phyloP scores from a whole-genome alignment of 2,329 filamentous ascomycete genomes.

The Talaromyces sp. region DNA sequence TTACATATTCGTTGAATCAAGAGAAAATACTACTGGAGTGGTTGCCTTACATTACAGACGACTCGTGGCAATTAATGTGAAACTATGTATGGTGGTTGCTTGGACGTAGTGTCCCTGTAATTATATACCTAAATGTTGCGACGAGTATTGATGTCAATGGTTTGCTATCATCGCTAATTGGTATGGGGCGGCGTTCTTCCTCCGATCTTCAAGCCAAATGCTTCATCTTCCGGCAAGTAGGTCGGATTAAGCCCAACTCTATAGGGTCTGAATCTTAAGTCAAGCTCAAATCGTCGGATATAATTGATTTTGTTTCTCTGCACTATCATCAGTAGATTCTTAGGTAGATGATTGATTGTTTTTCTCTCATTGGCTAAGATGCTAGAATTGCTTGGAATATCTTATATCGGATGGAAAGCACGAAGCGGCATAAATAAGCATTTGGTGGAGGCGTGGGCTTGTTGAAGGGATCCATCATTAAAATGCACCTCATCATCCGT shows the following conservation, averaged over 20 bases:
- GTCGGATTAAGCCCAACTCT: not conserved
- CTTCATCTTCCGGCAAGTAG: not conserved
- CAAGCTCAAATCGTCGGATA: not conserved
- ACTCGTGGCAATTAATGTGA: not conserved
- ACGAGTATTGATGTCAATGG: not conserved
- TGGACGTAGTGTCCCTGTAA: not conserved
- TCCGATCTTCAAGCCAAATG: not conserved
- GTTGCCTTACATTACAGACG: not conserved
- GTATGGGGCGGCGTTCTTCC: not conserved
- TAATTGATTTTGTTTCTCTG: not conserved
- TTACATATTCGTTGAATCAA: not conserved
- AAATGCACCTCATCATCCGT: too few species aligned
- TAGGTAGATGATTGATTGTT: not conserved
- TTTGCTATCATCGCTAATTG: not conserved
- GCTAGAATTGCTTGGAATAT: conserved; percentile 44
- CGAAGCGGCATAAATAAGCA: conserved; percentile 31
- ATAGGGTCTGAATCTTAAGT: not conserved
- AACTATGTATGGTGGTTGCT: not conserved
- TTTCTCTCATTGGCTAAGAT: conserved; percentile 39
- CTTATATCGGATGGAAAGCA: conserved; percentile 50
- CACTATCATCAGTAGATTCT: not conserved
- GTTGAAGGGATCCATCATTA: too few species aligned
- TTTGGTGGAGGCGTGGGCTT: conserved; percentile 51
- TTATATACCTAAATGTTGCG: not conserved
- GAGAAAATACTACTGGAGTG: not conserved